These are phyloP conservation scores for Microsporum canis DNA, from an alignment of 2,329 filamentous ascomycete species.

Conservation along the genomic window DNA sequence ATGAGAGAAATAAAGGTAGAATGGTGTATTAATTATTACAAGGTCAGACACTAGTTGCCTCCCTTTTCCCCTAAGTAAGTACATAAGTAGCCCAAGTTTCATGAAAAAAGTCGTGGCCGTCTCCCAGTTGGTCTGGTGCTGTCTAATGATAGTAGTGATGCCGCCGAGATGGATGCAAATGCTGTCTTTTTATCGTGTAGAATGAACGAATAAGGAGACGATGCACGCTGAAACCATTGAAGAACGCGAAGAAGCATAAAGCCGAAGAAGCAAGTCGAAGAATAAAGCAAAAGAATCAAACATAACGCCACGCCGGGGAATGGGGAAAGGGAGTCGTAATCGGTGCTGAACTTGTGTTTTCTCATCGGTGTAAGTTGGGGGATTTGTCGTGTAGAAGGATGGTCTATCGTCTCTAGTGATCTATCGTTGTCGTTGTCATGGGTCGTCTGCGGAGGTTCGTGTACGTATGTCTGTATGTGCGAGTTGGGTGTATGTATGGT, in stretches of 20 bases:
- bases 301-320: not conserved
- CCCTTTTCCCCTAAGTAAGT: not conserved
- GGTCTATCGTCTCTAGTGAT: not conserved
- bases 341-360: not conserved
- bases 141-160: not conserved
- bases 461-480: not conserved
- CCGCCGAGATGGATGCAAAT: not conserved
- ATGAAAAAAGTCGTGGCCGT: not conserved
- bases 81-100: not conserved
- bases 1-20: too few relatives aligned
- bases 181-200: not conserved
- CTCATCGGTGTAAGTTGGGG: not conserved
- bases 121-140: not conserved
- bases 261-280: too few relatives aligned
- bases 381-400: not conserved
- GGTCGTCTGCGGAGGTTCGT: not conserved
- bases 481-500: not conserved
- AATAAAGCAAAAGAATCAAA: not conserved
- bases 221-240: not conserved
- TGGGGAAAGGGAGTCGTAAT: not conserved
- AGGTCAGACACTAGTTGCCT: not conserved
- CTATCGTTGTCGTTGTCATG: not conserved
- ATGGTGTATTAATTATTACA: not conserved
- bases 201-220: slow-evolving; percentile 1
- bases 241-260: too few relatives aligned